These are phyloP conservation scores for Malus hybrid DNA, from an alignment of 331 rosid genomes.

Conservation along the genomic window DNA sequence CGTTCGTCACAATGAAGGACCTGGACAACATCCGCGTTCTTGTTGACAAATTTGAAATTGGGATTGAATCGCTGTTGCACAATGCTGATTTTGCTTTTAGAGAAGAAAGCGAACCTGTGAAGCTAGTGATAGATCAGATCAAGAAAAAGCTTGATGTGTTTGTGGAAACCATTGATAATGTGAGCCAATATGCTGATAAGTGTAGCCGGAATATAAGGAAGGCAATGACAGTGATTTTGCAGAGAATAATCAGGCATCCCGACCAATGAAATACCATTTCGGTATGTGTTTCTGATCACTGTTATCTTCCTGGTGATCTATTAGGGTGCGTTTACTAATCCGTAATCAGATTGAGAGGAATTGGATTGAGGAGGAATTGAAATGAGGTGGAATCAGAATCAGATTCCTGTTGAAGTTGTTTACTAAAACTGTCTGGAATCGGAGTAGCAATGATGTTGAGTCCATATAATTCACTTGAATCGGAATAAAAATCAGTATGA, in stretches of 20 bases:
- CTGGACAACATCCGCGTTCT: slow-evolving; percentile 44
- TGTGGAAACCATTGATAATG: slow-evolving; percentile 40
- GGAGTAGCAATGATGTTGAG: too few species aligned
- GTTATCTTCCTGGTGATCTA: not conserved
- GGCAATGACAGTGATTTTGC: slow-evolving; percentile 32
- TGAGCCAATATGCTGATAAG: slow-evolving; percentile 54
- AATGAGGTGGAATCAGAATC: too few species aligned
- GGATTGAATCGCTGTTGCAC: not conserved
- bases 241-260: slow-evolving; percentile 40
- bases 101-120: slow-evolving; percentile 50
- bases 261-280: slow-evolving; percentile 11
- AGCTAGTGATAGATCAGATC: slow-evolving; percentile 62
- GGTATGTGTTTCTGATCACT: not conserved
- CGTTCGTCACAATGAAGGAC: slow-evolving; percentile 34
- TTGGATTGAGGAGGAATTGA: too few species aligned
- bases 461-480: too few species aligned
- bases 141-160: slow-evolving; percentile 58
- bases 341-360: too few species aligned
- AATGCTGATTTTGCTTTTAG: slow-evolving; percentile 52
- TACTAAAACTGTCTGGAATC: too few species aligned
- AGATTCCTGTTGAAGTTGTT: too few species aligned
- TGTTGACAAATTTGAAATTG: slow-evolving; percentile 38
- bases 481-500: too few species aligned
- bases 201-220: slow-evolving; percentile 61
- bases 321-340: too few species aligned